Conservation (phyloP, 192 early-diverging fungal species). For the Chytriomyces sp. region DNA sequence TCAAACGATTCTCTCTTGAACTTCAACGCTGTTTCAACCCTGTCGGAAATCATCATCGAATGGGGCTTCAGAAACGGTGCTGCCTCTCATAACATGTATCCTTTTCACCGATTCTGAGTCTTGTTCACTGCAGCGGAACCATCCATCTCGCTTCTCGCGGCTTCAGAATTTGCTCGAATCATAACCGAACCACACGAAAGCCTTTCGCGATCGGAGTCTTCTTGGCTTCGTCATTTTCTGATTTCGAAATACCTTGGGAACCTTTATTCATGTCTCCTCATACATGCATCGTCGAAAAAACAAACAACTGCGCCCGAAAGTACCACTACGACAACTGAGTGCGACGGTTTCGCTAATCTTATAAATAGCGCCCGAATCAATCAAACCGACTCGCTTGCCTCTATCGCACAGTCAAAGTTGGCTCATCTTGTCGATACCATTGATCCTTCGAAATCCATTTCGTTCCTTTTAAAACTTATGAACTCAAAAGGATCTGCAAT, state of each 20-base stretch:
- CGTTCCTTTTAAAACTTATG: background rate
- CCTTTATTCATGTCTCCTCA: no score
- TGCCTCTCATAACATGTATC: background rate
- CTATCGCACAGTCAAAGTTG: no score
- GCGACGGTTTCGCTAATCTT: no score
- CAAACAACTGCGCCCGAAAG: no score
- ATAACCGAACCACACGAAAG: background rate
- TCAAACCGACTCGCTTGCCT: background rate
- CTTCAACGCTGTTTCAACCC: constrained; percentile 5
- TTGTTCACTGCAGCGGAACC: background rate
- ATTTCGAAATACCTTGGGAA: background rate
- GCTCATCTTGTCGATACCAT: background rate
- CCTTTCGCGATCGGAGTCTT: background rate
- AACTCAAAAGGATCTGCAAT: background rate
- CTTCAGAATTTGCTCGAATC: background rate
- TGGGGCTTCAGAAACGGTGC: constrained; percentile 4
- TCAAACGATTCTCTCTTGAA: background rate
- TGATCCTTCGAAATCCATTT: constrained; percentile 2
- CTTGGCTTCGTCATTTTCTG: constrained; percentile 14
- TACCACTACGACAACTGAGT: no score
- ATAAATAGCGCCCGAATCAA: constrained; percentile 7
- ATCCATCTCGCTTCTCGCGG: background rate
- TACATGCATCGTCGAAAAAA: no score
- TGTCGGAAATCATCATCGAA: constrained; percentile 3
- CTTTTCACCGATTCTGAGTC: background rate